Conservation (phyloP, 257 asterid genomes). For the Sherardia arvensis region DNA sequence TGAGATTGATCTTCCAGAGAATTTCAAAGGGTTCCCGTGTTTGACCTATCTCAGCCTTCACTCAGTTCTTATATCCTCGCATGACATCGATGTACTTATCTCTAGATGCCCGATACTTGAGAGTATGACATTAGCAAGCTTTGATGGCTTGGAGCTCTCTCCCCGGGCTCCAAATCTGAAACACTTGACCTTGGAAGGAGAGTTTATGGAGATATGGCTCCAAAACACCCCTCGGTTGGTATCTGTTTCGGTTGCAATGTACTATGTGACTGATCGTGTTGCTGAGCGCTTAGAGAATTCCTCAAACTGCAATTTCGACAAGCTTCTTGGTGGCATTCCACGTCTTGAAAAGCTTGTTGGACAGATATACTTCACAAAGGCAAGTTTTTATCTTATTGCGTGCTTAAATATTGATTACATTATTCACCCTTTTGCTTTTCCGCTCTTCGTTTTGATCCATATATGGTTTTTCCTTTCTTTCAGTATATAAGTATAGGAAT, state of each 20-base stretch:
- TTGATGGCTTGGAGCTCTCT: slow-evolving; percentile 61
- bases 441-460: background rate
- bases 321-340: slow-evolving; percentile 77
- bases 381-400: slow-evolving; percentile 13
- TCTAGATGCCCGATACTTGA: slow-evolving; percentile 83
- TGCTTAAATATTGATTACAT: background rate
- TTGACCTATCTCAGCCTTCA: slow-evolving; percentile 66
- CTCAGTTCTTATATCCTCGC: slow-evolving; percentile 52
- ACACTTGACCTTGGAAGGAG: slow-evolving; percentile 76
- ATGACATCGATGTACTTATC: slow-evolving; percentile 62
- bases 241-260: slow-evolving; percentile 52
- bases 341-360: slow-evolving; percentile 75
- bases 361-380: slow-evolving; percentile 81
- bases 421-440: background rate
- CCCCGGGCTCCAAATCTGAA: slow-evolving; percentile 78
- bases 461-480: slow-evolving; percentile 1
- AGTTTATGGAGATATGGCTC: slow-evolving; percentile 68
- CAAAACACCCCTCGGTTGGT: slow-evolving; percentile 58
- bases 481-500: slow-evolving; percentile 72
- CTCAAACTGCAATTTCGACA: slow-evolving; percentile 65
- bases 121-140: slow-evolving; percentile 56
- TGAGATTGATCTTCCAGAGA: slow-evolving; percentile 58
- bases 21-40: slow-evolving; percentile 58
- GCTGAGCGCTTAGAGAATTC: slow-evolving; percentile 68
- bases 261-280: slow-evolving; percentile 60